Conservation (phyloP, 2,329 filamentous ascomycete genomes). For the Chaetomiaceae sp. region DNA sequence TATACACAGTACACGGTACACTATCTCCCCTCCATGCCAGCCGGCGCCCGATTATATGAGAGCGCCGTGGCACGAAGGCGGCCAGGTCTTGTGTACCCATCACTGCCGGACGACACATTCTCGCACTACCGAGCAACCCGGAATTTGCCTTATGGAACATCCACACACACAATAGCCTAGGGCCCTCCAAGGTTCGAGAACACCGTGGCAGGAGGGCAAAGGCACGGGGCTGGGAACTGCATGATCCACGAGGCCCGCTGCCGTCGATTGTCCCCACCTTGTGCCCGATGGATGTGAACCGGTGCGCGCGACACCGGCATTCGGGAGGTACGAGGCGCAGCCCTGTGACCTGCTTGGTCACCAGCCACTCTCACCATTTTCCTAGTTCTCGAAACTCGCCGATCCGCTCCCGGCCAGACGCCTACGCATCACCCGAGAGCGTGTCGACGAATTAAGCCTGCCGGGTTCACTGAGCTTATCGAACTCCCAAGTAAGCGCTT, state of each 20-base stretch:
- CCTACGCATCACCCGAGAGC: too few relatives aligned
- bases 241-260: conserved; percentile 7
- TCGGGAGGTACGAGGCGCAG: conserved; percentile 10
- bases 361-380: background rate
- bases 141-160: conserved; percentile 11
- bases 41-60: too few relatives aligned
- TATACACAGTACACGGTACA: too few relatives aligned
- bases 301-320: background rate
- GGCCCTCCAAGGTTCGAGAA: conserved; percentile 1
- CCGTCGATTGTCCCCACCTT: conserved; percentile 11
- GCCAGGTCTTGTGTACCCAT: conserved; percentile 11
- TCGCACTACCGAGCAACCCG: too few relatives aligned
- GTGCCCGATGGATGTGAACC: background rate
- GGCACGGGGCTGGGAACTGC: conserved; percentile 8
- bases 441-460: too few relatives aligned
- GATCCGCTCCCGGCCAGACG: too few relatives aligned
- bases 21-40: too few relatives aligned
- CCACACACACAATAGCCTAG: background rate
- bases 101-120: too few relatives aligned
- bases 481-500: too few relatives aligned
- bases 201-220: conserved; percentile 2
- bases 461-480: too few relatives aligned
- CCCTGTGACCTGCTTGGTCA: conserved; percentile 16
- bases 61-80: too few relatives aligned
- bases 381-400: background rate